Base-by-base conservation (phyloP, 495 filamentous ascomycete species). In the Lasiosphaeria miniovina region DNA sequence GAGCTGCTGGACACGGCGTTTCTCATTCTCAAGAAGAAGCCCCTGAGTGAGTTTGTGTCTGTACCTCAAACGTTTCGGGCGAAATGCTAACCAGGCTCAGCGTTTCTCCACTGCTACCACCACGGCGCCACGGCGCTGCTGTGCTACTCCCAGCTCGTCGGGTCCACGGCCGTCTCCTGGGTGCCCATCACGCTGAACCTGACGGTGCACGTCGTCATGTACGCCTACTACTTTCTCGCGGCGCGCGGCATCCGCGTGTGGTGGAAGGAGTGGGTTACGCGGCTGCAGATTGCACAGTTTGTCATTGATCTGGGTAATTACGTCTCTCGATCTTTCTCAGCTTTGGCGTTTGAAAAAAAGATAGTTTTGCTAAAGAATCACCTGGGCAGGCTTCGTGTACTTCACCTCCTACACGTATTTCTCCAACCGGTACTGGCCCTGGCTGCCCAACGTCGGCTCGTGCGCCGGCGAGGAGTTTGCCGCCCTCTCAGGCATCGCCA, bases 1-100 rank as follows among this genome's bases (percentile, higher is more conserved):
- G 89, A 92, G 69, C 80, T 92, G 40, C 68, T 91, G 62, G 89
- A 92, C 70, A 92, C 89, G 50, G 80, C 87, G 62, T 92, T 92
- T 80, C 75, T 92, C 55, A 86, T 91, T 75, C 75, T 91, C 62
- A 91, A 91, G 84, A 92, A 92, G 81, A 92, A 91, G 80, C 89
- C 89, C 36, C 75, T 90, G 71, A 89, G 86, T 88, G 83, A 61
- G 84, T 36, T 6, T 34, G 14, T 43, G n/a, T 49, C 17, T 60
- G 46, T 55, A 58, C 10, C 49, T 55, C 59, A 64, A 54, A 65
- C 57, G n/a, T 33, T 36, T 35, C 15, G 49, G 3, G 12, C 5
- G 8, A 5, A 46, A 11, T 9, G 1, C 7, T 41, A 6, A 46
- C 12, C 7, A 46, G 15, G 5, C 17, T 49, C 55, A 90, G 87